Base-by-base conservation (phyloP, 176 grass and related monocot species). In the Lolium multiflorum region DNA sequence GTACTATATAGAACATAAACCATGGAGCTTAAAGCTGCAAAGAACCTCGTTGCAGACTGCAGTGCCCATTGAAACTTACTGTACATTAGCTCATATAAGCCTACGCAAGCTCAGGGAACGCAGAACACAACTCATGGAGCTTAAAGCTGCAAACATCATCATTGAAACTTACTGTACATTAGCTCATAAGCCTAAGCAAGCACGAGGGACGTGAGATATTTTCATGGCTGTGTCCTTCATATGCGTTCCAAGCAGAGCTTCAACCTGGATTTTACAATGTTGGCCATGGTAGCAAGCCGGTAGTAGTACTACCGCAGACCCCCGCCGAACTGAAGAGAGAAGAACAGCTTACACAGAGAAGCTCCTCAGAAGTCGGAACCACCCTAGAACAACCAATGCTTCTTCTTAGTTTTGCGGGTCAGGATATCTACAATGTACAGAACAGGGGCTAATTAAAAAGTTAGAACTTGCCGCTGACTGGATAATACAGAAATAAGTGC, bases 351-450 rank as follows among this genome's bases (percentile, higher is more conserved):
- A 47, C 86, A 64, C 31, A 55, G 11, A 62, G n/a, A 57, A 71
- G 43, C 52, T 77, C 37, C 39, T 52, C 7, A 1, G 21, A 16
- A 26, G 44, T 51, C 11, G 1, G 49, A 81, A 47, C 60, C 71
- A 10, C 11, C 48, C 87, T 88, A 99, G 68, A 91, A 91, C 71
- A 99, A 83, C 97, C 94, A 97, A 63, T 99, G 92, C 81, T 93
- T 97, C 91, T 90, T 96, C 76, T 94, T 99, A 6, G 82, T 76
- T 41, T 90, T 90, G 47, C 92, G 92, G 38, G 84, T 89, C 10
- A 90, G 81, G 72, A 99, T 81, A 86, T 97, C 97, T 99, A 83
- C 83, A 62, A 1, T 18, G n/a, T 52, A 13, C 6, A 86, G 39
- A 67, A 68, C 74, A 75, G 8, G 24, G 51, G 16, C 14, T 65